Evolutionary conservation across 768 basidiomycete genomes (phyloP).

Genomic region (Suillus bovinus): DNA sequence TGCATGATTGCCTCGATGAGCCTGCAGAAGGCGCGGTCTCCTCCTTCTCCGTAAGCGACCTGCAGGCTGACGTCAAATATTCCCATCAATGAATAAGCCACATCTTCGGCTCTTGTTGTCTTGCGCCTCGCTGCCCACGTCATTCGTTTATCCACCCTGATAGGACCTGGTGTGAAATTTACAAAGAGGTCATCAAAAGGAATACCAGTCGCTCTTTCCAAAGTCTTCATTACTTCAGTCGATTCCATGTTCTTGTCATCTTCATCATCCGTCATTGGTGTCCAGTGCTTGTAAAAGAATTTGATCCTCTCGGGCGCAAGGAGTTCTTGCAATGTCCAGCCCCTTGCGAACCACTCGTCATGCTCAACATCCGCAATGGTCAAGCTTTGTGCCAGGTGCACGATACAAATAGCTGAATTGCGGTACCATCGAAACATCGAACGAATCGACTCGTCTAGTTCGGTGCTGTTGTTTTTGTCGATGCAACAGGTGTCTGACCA

Average conservation of each 20-base stretch:
- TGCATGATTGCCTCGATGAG: conserved; percentile 13
- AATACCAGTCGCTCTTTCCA: conserved; percentile 1
- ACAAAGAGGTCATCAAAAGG: background rate
- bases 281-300: conserved; percentile 1
- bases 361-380: background rate
- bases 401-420: conserved; percentile 1
- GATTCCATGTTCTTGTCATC: background rate
- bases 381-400: conserved; percentile 3
- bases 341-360: background rate
- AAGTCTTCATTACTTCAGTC: background rate
- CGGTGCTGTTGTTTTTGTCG: background rate
- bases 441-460: conserved; percentile 1
- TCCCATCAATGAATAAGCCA: conserved; percentile 19
- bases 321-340: background rate
- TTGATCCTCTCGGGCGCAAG: background rate
- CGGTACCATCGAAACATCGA: conserved; percentile 6
- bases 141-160: conserved; percentile 5
- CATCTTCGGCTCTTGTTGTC: conserved; percentile 20
- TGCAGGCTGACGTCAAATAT: conserved; percentile 16
- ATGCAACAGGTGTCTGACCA: conserved; percentile 3
- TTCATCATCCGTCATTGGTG: background rate
- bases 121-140: conserved; percentile 19
- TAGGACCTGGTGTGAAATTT: too few relatives aligned
- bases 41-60: conserved; percentile 20
- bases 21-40: conserved; percentile 12